Evolutionary conservation across 2,329 filamentous ascomycete species (phyloP).

Genomic region (Aspergillus pseudoterreus): DNA sequence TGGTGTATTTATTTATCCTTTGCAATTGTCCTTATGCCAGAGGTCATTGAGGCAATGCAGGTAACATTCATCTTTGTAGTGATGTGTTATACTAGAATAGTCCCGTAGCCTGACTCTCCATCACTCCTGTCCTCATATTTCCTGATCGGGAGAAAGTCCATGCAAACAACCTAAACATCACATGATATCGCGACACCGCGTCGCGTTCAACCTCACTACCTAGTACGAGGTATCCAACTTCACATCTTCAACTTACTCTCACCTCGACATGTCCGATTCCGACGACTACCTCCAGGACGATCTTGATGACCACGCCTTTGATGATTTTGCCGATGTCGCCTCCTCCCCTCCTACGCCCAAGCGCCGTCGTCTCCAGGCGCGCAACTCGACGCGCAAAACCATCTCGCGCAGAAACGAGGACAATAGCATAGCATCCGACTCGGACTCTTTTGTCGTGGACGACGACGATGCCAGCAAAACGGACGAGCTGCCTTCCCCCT

Average conservation of each 20-base stretch:
- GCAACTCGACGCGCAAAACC: not conserved
- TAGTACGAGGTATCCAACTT: not conserved
- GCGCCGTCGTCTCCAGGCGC: slow-evolving; percentile 26
- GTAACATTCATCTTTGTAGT: too few relatives aligned
- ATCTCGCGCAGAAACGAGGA: slow-evolving; percentile 1
- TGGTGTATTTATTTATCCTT: too few relatives aligned
- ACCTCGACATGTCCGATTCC: slow-evolving; percentile 26
- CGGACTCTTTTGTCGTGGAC: slow-evolving; percentile 16
- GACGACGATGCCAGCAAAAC: slow-evolving; percentile 14
- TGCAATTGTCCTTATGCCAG: too few relatives aligned
- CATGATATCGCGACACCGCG: slow-evolving; percentile 15
- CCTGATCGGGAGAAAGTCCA: not conserved
- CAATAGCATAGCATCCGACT: slow-evolving; percentile 13
- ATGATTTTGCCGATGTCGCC: slow-evolving; percentile 14
- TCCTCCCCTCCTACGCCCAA: slow-evolving; percentile 29
- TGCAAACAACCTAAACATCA: slow-evolving; percentile 4
- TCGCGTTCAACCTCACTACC: slow-evolving; percentile 9
- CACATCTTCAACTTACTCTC: not conserved
- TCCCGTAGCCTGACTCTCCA: too few relatives aligned
- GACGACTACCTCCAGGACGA: slow-evolving; percentile 30
- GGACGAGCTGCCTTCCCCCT: slow-evolving; percentile 16
- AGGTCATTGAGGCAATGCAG: too few relatives aligned
- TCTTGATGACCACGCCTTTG: slow-evolving; percentile 25
- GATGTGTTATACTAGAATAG: too few relatives aligned
- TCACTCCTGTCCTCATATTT: not conserved